Evolutionary conservation across 225 moss, liverwort and hornwort genomes (phyloP), one percentile per base, ranked within the genome.

Genomic region (Pseudisothecium myosuroides): DNA sequence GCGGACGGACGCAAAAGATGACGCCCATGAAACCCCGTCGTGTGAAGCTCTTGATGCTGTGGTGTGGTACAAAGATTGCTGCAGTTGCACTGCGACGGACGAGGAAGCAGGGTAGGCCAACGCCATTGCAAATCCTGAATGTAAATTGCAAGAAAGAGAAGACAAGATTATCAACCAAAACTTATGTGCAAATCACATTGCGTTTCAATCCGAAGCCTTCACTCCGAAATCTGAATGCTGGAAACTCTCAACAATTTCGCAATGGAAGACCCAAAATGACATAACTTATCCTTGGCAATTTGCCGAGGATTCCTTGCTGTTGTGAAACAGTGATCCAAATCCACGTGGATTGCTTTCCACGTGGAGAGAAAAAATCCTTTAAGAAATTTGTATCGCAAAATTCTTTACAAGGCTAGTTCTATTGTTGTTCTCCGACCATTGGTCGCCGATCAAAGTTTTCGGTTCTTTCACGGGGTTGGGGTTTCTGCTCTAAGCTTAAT

Each of bases 61-160:
- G 34, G 81, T 73, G 56, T 31, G 81, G 61, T 83, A 58, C 87
- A 80, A 45, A 50, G 90, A 88, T 65, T 93, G 89, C 76, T 93
- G 94, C 88, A 88, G 49, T 76, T 85, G 92, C 63, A 83, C 90
- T 77, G 88, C 87, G 58, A 91, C 85, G 29, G 89, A 63, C 87
- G 91, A 66, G 78, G 90, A 63, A 62, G 88, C 71, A 81, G 81
- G 29, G 88, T 10, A 90, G 41, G 88, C 90, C 59, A 88, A 73
- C 61, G 92, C 89, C 93, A 94, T 89, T 16, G 81, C 89, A 66
- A 90, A 87, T 61, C 73, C 88, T 41, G 23, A 72, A 59, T 39
- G 55, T 10, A 29, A 65, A 31, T 55, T 67, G 54, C 54, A 85
- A 83, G 66, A 61, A 69, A 91, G 16, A 47, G 9, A 29, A 56